Base-by-base conservation (phyloP, 2,329 filamentous ascomycete genomes). In the Volutella citrinella region DNA sequence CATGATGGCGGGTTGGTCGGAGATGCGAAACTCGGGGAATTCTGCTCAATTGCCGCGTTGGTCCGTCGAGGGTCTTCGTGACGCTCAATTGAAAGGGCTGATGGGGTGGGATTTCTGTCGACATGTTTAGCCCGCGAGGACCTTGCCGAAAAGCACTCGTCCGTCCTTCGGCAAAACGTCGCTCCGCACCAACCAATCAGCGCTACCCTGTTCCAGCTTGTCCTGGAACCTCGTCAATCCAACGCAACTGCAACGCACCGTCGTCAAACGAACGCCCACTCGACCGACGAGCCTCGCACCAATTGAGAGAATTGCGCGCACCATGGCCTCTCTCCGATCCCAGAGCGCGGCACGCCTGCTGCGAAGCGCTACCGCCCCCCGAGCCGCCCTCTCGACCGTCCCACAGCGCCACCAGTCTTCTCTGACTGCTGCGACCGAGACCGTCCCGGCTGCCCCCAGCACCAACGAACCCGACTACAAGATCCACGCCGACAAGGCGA, bases 401-500 rank as follows among this genome's bases (percentile, higher is more conserved):
- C 60, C 74, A 46, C 68, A 71, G 55, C 71, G 79, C 58, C 71
- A 72, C 56, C 70, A 78, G 56, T 74, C 74, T 69, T 60, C 65
- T 42, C 53, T 71, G 40, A 65, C 70, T 26, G 60, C 69, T 23
- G 54, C 66, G 30, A 57, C 64, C 44, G 52, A 61, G 39, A 60
- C 55, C 45, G 58, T 60, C 34, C 57, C 61, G 44, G 57, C 54
- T 45, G 57, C 55, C 42, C 64, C 59, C 38, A 49, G 50, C 47
- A 72, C 70, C 48, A 42, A 43, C 26, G 87, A 93, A 61, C 88
- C 87, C 42, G 84, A 95, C 60, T 96, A 94, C 62, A 75, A 76
- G 48, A 84, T 83, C 26, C 81, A 81, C 31, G 75, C 86, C 52
- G 91, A 97, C 66, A 90, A 89, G 66, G 86, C 86, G 45, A 94